Base-by-base conservation (phyloP, 345 rosid genomes). In the Gossypium herbaceum region DNA sequence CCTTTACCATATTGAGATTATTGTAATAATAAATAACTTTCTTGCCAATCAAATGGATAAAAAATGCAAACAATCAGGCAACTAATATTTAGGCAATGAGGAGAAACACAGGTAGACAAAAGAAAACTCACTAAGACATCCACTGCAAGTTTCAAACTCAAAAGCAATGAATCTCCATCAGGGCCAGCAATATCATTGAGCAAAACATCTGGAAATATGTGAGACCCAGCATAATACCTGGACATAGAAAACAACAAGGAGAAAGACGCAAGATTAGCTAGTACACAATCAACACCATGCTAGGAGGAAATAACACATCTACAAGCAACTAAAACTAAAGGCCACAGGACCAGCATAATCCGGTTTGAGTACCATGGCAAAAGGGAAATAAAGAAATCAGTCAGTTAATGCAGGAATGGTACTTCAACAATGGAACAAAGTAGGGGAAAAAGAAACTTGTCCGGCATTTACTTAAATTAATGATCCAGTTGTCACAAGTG, bases 121-220 rank as follows among this genome's bases (percentile, higher is more conserved):
- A 54, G 6, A 69, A 75, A 72, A 84, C 97, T 87, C 75, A 94
- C 98, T 92, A 94, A 83, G 79, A 94, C 98, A 88, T 94, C 98
- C 69, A 94, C 94, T 7, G 98, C 86, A 74, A 94, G 94, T 85
- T 94, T 94, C 86, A 94, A 86, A 86, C 98, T 94, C 75, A 91
- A 76, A 74, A 94, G 95, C 85, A 91, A 83, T 75, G 92, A 86
- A 80, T 92, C 91, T 69, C 97, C 94, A 79, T 91, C 94, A 76
- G 93, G 89, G 22, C 98, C 97, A 79, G 98, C 94, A 79, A 94
- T 91, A 75, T 91, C 98, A 88, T 89, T 94, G 78, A 94, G 91
- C 86, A 94, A 82, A 84, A 91, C 98, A 84, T 92, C 92, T 22
- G 98, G 98, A 81, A 92, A 94, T 82, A 94, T 77, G 79, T 88